Base-by-base conservation (phyloP, 2,329 filamentous ascomycete genomes). In the Colletotrichum tanaceti region DNA sequence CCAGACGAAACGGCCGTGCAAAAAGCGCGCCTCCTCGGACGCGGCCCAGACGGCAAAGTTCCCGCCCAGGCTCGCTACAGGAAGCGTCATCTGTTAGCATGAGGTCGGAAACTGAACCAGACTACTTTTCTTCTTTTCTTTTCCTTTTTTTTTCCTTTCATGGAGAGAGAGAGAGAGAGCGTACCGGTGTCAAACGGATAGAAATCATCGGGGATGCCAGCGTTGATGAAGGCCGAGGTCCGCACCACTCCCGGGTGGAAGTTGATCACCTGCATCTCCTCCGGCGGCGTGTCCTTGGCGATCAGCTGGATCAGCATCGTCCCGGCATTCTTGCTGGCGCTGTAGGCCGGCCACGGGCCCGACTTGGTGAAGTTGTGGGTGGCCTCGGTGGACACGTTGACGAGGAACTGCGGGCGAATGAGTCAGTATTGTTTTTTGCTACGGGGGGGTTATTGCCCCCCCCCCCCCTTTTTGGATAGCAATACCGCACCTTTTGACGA, bases 201-300 rank as follows among this genome's bases (percentile, higher is more conserved):
- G 0, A 50, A 22, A 6, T 76, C 72, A 28, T 73, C 69, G 1
- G 72, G 72, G 4, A 74, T 75, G 0, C 75, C 77, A 0, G 65
- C 24, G 0, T 63, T 67, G 47, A 69, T 63, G 0, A 75, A 75
- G 0, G 72, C 53, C 2, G 79, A 74, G 1, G 79, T 81, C 44
- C 74, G 77, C 1, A 83, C 73, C 4, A 75, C 58, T 0, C 81
- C 81, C 0, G 82, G 82, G 32, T 84, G 78, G 57, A 79, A 81
- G 44, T 73, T 80, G 14, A 83, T 41, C 14, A 83, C 65, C 49
- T 83, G 81, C 76, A 83, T 75, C 4, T 74, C 61, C 11, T 77
- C 74, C 0, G 75, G 63, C 1, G 74, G 58, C 0, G 74, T 73
- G 5, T 82, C 79, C n/a, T 76, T 71, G 5, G 81, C 80, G 10